Conservation (phyloP, 2,329 filamentous ascomycete species). For the Aspergillus persii region DNA sequence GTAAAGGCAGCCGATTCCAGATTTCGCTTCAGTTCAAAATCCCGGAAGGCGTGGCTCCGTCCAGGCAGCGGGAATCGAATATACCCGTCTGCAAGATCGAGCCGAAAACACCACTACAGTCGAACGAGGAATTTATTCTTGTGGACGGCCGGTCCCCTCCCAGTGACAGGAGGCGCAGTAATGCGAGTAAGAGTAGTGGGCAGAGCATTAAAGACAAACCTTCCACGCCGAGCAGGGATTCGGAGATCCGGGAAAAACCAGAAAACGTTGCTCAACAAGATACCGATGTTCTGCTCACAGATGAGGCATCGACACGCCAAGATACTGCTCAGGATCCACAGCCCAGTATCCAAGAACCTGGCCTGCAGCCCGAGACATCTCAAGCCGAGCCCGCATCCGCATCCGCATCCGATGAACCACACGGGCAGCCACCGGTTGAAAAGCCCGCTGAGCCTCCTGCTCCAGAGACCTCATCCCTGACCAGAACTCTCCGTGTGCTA, state of each 20-base stretch:
- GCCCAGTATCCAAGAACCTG: not conserved
- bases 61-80: conserved; percentile 23
- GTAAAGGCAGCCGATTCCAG: conserved; percentile 78
- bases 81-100: conserved; percentile 2
- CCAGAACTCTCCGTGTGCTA: conserved; percentile 51
- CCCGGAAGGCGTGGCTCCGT: conserved; percentile 35
- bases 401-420: not conserved
- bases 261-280: not conserved
- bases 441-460: not conserved
- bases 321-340: not conserved
- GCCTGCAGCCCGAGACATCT: no score
- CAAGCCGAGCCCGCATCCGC: not conserved
- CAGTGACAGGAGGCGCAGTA: not conserved
- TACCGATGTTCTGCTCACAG: not conserved
- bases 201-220: not conserved
- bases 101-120: conserved; percentile 2
- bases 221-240: not conserved
- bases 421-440: not conserved
- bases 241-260: no score
- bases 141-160: conserved; percentile 25
- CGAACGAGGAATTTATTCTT: conserved; percentile 39
- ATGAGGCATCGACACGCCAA: conserved; percentile 20
- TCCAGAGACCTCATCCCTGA: not conserved
- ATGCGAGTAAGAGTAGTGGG: not conserved
- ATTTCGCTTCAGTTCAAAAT: conserved; percentile 74